phyloP scores from a whole-genome alignment of 2,329 filamentous ascomycete genomes.

The Ustulina deusta region DNA sequence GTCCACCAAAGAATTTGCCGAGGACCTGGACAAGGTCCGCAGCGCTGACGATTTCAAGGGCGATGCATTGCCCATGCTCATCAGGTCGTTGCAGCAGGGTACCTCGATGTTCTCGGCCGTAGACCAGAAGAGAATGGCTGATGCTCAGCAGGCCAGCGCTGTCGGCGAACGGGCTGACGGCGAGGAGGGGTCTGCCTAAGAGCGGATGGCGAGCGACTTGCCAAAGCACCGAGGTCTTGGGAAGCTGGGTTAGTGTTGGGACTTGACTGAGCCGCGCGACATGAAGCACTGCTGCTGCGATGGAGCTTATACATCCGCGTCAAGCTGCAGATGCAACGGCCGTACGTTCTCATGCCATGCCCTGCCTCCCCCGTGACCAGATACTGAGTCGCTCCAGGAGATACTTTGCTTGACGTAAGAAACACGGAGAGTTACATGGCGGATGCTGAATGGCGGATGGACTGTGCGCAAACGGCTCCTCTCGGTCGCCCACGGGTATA shows the following conservation, averaged over 20 bases:
- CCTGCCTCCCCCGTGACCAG: not conserved
- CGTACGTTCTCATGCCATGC: slow-evolving; percentile 6
- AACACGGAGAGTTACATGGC: not conserved
- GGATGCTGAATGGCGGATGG: not conserved
- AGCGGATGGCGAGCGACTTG: not conserved
- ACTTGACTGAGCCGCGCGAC: not conserved
- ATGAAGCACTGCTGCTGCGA: not conserved
- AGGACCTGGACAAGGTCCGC: slow-evolving; percentile 79
- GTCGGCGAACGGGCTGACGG: not conserved
- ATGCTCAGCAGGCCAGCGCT: slow-evolving; percentile 28
- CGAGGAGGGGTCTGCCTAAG: slow-evolving; percentile 33
- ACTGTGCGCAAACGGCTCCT: not conserved
- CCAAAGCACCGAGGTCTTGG: too few species aligned
- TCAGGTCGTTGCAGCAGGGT: slow-evolving; percentile 77
- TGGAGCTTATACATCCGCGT: not conserved
- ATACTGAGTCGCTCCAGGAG: slow-evolving; percentile 4
- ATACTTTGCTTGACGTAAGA: not conserved
- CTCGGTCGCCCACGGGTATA: not conserved
- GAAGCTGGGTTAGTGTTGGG: not conserved
- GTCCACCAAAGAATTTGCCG: slow-evolving; percentile 76
- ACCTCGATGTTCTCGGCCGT: slow-evolving; percentile 69
- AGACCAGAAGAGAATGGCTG: slow-evolving; percentile 57
- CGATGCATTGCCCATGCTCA: slow-evolving; percentile 72
- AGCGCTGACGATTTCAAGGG: slow-evolving; percentile 76
- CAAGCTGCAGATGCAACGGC: not conserved